Evolutionary conservation across 306 rosid species (phyloP).

Genomic region (Dalbergia cochinchinensis): DNA sequence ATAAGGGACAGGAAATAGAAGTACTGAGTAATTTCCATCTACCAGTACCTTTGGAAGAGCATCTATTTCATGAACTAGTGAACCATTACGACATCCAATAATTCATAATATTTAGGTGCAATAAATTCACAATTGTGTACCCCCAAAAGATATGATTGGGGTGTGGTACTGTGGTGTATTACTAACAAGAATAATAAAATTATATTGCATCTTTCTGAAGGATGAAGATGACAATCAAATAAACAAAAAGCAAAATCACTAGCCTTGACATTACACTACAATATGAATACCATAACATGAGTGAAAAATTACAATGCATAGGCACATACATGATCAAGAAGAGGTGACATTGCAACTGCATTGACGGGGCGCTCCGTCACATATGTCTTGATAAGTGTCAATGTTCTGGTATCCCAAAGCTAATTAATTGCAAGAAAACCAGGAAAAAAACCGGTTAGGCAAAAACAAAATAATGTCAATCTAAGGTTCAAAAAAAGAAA

Average conservation of each 20-base stretch:
- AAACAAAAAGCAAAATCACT: conserved; percentile 3
- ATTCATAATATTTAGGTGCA: neutral
- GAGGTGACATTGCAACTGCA: conserved; percentile 96
- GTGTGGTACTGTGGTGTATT: neutral
- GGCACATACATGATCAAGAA: conserved; percentile 86
- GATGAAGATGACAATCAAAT: conserved; percentile 18
- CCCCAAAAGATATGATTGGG: neutral
- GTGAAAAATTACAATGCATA: neutral
- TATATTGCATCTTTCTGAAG: neutral
- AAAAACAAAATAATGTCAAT: neutral
- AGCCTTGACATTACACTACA: neutral
- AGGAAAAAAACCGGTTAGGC: neutral
- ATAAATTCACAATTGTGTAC: neutral
- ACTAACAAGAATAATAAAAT: neutral
- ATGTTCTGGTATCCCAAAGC: conserved; percentile 90
- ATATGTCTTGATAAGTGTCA: conserved; percentile 91
- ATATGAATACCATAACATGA: conserved; percentile 4
- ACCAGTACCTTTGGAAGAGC: neutral
- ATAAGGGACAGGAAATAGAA: conserved; percentile 11
- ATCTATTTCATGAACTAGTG: neutral
- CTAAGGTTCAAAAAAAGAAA: neutral
- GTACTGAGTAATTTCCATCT: neutral
- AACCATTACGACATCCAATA: neutral
- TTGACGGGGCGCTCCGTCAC: conserved; percentile 91
- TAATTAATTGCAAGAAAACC: conserved; percentile 39